Evolutionary conservation across 768 basidiomycete species (phyloP).

Genomic region (Mycena floridula): DNA sequence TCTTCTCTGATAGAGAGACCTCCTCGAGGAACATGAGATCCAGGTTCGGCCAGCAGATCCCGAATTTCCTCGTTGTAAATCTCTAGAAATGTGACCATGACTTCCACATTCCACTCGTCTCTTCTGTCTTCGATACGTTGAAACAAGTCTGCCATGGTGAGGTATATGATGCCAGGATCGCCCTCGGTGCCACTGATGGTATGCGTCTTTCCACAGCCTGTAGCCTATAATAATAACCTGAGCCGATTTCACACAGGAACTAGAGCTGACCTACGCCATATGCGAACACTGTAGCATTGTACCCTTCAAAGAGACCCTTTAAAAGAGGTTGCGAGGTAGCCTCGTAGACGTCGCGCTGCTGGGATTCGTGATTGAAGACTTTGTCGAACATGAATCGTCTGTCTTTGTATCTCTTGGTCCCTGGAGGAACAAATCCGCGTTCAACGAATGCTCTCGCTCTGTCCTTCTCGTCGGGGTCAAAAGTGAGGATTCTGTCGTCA

Average conservation of each 20-base stretch:
- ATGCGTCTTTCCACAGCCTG: conserved; percentile 99
- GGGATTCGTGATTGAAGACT: conserved; percentile 78
- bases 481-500: conserved; percentile 92
- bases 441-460: conserved; percentile 74
- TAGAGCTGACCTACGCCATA: conserved; percentile 74
- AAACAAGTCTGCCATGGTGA: conserved; percentile 97
- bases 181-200: conserved; percentile 90
- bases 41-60: conserved; percentile 81
- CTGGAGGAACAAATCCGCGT: conserved; percentile 77
- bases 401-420: conserved; percentile 94
- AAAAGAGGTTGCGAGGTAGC: conserved; percentile 83
- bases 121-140: conserved; percentile 82
- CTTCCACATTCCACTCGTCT: conserved; percentile 81
- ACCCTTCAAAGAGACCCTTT: conserved; percentile 83
- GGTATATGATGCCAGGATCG: conserved; percentile 92
- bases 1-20: conserved; percentile 93
- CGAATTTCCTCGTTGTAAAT: conserved; percentile 99
- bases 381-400: conserved; percentile 95
- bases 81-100: conserved; percentile 93
- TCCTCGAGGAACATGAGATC: conserved; percentile 59
- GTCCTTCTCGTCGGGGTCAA: conserved; percentile 93
- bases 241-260: conserved; percentile 3
- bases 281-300: conserved; percentile 96
- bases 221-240: conserved; percentile 56
- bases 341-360: conserved; percentile 84